Evolutionary conservation across 768 basidiomycete species (phyloP), one percentile per base, ranked within the genome.

Genomic region (Hortiboletus campestris): DNA sequence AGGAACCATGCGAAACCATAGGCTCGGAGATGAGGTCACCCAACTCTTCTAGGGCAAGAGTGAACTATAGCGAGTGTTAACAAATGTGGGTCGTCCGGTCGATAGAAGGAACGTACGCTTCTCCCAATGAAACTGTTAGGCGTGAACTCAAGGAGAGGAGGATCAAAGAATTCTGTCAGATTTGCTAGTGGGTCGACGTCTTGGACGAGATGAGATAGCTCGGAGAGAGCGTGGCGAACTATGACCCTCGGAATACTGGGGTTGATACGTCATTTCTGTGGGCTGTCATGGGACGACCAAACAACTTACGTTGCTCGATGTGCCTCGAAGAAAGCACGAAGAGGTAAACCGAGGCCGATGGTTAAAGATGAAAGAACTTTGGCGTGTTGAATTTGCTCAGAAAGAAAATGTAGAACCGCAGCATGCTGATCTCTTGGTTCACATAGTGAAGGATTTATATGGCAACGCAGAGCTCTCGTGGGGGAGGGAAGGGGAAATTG

Each of bases 1-100:
- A n/a, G 12, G 42, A 36, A 54, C 34, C 42, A 29, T 29, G 43
- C 9, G 45, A 41, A 39, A 38, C n/a, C 16, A 11, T 19, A 29
- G 55, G 38, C 4, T 59, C 54, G 2, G 59, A 55, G 20, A 56
- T 50, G 35, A 63, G 60, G 53, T 59, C 59, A 34, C 51, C 61
- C 41, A 71, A 46, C 58, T 73, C 71, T 38, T 70, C 66, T 17
- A 71, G 56, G 35, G 72, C 64, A 39, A 73, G 63, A 25, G 63
- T 47, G 39, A 71, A 53, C 70, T 73, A 41, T 4, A 12, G 11
- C 9, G 19, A 9, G 20, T 13, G 49, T 64, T 45, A 63, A 49
- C 12, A 36, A 39, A 44, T 2, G n/a, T 20, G 22, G 13, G n/a
- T 14, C 4, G 14, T 42, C 20, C 11, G 35, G 13, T 14, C 11